Percentiles rank a stretch among this genome's conserved stretches.
Conservation (phyloP, 2,329 filamentous ascomycete genomes). For the Dothideomycetes sp. region DNA sequence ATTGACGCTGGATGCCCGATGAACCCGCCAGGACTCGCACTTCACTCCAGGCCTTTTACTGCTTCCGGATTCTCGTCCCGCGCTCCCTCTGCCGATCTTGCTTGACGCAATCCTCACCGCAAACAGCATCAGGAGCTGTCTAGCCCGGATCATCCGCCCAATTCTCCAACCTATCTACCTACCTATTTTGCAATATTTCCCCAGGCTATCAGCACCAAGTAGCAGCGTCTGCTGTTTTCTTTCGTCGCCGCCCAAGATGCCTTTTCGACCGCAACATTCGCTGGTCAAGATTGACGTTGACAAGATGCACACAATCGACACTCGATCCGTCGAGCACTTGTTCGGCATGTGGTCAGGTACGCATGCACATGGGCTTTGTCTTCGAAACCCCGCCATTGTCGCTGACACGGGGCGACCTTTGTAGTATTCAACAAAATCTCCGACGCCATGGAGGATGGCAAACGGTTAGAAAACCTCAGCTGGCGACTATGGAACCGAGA, state of each 20-base stretch:
- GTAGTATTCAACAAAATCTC: slow-evolving; percentile 80
- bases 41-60: background rate
- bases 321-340: slow-evolving; percentile 80
- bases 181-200: no score
- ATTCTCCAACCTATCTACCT: no score
- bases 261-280: slow-evolving; percentile 70
- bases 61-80: background rate
- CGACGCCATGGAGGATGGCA: slow-evolving; percentile 85
- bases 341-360: slow-evolving; percentile 96
- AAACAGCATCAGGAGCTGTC: slow-evolving; percentile 6
- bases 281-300: slow-evolving; percentile 86
- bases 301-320: slow-evolving; percentile 91
- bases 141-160: no score
- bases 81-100: slow-evolving; percentile 3
- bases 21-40: slow-evolving; percentile 3
- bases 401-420: slow-evolving; percentile 14
- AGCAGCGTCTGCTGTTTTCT: slow-evolving; percentile 8
- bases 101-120: slow-evolving; percentile 10
- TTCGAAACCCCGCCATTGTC: slow-evolving; percentile 2
- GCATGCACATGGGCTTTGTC: slow-evolving; percentile 25
- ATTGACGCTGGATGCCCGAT: background rate
- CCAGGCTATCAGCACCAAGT: background rate
- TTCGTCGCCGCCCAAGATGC: slow-evolving; percentile 55
- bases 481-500: slow-evolving; percentile 95
- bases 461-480: slow-evolving; percentile 85